Base-by-base conservation (phyloP, 257 asterid species). In the Nicotiana knightiana region DNA sequence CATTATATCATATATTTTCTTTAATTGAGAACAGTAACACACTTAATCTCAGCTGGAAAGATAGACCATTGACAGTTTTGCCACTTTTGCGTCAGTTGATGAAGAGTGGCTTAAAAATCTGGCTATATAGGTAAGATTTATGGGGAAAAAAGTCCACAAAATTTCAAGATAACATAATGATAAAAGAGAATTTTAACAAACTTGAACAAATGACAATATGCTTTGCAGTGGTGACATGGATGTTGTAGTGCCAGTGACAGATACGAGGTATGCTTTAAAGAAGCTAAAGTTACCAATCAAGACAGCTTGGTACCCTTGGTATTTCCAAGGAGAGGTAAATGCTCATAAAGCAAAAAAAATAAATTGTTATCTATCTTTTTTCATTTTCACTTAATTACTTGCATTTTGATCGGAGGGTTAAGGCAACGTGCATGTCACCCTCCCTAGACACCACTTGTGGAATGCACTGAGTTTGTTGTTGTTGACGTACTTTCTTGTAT, bases 271-370 rank as follows among this genome's bases (percentile, higher is more conserved):
- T 30, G 86, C 90, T 5, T 83, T 90, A 81, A 77, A 82, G 21
- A 89, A 87, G 59, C 83, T 91, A 5, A 79, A 37, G 18, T 0
- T 81, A 70, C 65, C 86, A 8, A 82, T 88, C 35, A 85, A 83
- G 66, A 84, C 87, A 67, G 86, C 88, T 30, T 90, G 91, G 90
- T 80, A 86, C 26, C 87, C 92, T 0, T 91, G 94, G 94, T 79
- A 88, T 80, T 37, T 67, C 24, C 83, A 86, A 15, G 77, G 63
- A 15, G 90, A 87, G 86, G 88, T 87, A 85, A 37, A 46, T n/a
- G 10, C 57, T 24, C 35, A 71, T 21, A 21, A 21, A 21, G 24
- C 24, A 21, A 21, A 21, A 21, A 79, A 18, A 7, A 10, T 17
- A 1, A 9, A 10, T 11, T 46, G n/a, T 13, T n/a, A 11, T 10